Base-by-base conservation (phyloP, 1,284 basidiomycete species). In the Microbotryum violaceum region DNA sequence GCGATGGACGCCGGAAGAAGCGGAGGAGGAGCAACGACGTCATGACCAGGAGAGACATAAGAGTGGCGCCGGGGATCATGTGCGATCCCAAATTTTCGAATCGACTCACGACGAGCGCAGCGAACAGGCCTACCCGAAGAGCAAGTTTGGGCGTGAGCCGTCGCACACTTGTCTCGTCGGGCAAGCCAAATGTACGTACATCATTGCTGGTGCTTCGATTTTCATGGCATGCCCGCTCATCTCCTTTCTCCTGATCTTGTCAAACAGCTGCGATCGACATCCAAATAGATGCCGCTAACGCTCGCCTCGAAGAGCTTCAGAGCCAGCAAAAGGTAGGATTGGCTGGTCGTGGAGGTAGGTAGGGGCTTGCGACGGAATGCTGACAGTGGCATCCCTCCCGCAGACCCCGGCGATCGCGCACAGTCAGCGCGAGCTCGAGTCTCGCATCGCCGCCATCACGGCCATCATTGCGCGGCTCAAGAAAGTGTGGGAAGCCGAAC, bases 141-240 rank as follows among this genome's bases (percentile, higher is more conserved):
- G 78, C 58, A 96, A 94, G 75, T 98, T 98, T 73, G 93, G 93
- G 0, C 79, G 83, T 56, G 93, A 98, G 74, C 77, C 83, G 61
- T 87, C 88, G 1, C 94, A 98, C 74, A 81, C 82, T 6, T 98
- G 94, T 75, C 80, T 90, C 58, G 81, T 93, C 47, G 87, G 88
- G 3, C 82, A 83, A 65, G 82, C 87, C 72, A 79, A 82, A 27
- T 84, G 89, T 90, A 70, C 70, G 84, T 77, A 49, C 23, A 49
- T 25, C 23, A 31, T 16, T 31, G 33, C 21, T 16, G 20, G 20
- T 31, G 29, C 31, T 31, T 31, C 31, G 31, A 31, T 8, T 31
- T 8, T 7, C 31, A 31, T 31, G 31, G 33, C 27, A 20, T 27
- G 53, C n/a, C 9, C n/a, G 3, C 44, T 53, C 6, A 37, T 12